Base-by-base conservation (phyloP, 306 rosid species). In the Oxytropis ochrocephala region DNA sequence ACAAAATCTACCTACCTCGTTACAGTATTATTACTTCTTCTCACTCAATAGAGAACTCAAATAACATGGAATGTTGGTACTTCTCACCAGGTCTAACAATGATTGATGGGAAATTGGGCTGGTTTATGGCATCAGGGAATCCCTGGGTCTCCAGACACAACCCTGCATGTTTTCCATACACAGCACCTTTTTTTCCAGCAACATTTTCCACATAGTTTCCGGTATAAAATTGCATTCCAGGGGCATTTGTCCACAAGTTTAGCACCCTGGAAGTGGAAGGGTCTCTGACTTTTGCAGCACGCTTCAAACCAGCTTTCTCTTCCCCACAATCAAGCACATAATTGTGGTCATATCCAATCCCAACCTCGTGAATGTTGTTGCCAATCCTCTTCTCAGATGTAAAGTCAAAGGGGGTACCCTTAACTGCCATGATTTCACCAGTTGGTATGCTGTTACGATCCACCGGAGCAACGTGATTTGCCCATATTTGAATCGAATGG, bases 141-240 rank as follows among this genome's bases (percentile, higher is more conserved):
- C 96, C 96, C 49, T 91, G 97, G 0, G 96, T 91, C 90, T 91
- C 97, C 80, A 91, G 62, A 67, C 97, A 91, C 8, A 91, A 78
- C 44, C 87, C 97, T 0, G 87, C 84, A 56, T 89, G 94, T 82
- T 91, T 91, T 64, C 67, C 84, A 53, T 89, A 89, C 29, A 77
- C 78, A 4, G 91, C 87, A 2, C 84, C 88, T 80, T 67, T 85
- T 82, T 91, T 91, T 35, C 97, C 97, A 0, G 9, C 14, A 32
- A 91, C 71, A 2, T 87, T 87, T 6, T 79, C 7, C 5, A 91
- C 97, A 58, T 87, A 91, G 79, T 91, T 89, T 4, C 70, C 96
- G 0, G 97, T 91, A 85, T 91, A 91, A 78, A 91, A 91, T 78
- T 91, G 97, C 88, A 91, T 68, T 21, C 97, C 97, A 0, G 94